phyloP scores from a whole-genome alignment of 192 early-diverging fungal genomes.

The Umbelopsis sp. region DNA sequence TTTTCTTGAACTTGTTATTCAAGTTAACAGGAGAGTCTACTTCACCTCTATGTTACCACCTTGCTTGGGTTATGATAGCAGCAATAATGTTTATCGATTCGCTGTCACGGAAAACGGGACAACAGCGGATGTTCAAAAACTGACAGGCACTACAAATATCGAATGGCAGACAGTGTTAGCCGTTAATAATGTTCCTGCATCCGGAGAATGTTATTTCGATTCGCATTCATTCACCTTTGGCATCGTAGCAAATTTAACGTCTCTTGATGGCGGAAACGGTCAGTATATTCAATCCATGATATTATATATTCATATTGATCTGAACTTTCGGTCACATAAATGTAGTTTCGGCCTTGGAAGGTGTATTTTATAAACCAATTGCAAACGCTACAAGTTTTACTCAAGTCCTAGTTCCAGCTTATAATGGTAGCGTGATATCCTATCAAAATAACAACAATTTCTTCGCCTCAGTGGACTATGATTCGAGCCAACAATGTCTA shows the following conservation, averaged over 20 bases:
- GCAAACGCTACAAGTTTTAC: not conserved
- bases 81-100: not conserved
- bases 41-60: not conserved
- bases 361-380: not conserved
- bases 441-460: not conserved
- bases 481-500: not conserved
- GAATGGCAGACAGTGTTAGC: not conserved
- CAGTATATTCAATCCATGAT: not conserved
- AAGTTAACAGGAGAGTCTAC: not conserved
- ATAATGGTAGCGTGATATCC: not conserved
- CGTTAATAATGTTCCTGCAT: not conserved
- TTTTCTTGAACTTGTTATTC: not conserved
- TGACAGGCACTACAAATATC: not conserved
- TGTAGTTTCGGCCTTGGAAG: not conserved
- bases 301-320: not conserved
- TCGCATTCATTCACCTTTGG: not conserved
- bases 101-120: not conserved
- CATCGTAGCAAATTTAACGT: not conserved
- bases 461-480: not conserved
- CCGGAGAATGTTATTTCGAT: not conserved
- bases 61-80: conserved; percentile 11
- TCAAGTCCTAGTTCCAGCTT: not conserved
- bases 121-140: not conserved
- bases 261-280: not conserved
- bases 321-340: not conserved